Base-by-base conservation (phyloP, 441 rosid species). In the Macaranga tanarius region DNA sequence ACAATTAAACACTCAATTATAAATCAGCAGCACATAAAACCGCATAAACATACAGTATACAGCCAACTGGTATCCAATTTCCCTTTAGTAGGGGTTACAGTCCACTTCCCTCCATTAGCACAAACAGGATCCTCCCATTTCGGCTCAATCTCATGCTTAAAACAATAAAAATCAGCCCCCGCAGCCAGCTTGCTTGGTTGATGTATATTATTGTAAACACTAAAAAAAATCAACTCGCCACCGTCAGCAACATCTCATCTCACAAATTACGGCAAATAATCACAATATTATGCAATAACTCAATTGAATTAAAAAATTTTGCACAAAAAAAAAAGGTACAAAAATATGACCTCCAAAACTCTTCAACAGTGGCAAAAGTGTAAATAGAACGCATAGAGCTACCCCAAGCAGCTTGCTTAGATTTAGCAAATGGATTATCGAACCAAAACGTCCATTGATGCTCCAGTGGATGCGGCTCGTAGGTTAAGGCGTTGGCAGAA, bases 41-140 rank as follows among this genome's bases (percentile, higher is more conserved):
- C 22, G 28, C 15, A 1, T 64, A 75, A 51, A 55, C 71, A 11
- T 83, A 92, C 95, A 65, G 98, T 91, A 79, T 92, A 81, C 69
- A 95, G 80, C 96, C 99, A 95, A 76, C 23, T 62, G 15, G 79
- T 82, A 79, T 95, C 99, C 31, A 93, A 89, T 81, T 87, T 91
- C 44, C 82, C 90, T 70, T 69, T 89, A 1, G 45, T 1, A 68
- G 81, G 80, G 48, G 69, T 80, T 70, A 86, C 78, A 28, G 92
- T 89, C 99, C 99, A 95, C 77, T 88, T 95, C 75, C 99, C 98
- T 62, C 99, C 99, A 54, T 92, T 87, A 28, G 93, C 89, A 76
- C 97, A 95, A 58, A 91, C 82, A 40, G 99, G 97, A 71, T 92
- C 98, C 83, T 95, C 98, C 98, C 98, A 93, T 57, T 90, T 93